Conservation (phyloP, 768 basidiomycete genomes). For the Pseudohyphozyma bogoriensis region DNA sequence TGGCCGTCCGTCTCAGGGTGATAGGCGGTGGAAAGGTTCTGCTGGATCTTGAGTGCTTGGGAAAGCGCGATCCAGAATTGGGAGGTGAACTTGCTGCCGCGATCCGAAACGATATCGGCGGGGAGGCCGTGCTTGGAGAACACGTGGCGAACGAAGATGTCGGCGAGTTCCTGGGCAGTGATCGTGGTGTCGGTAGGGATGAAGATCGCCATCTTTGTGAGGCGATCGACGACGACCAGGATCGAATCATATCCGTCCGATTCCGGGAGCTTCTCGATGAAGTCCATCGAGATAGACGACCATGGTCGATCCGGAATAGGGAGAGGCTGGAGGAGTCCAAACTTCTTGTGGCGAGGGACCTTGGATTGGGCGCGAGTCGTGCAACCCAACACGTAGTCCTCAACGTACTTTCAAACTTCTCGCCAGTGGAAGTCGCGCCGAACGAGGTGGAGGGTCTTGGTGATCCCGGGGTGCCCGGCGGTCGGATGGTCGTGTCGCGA, state of each 20-base stretch:
- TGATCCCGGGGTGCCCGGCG: constrained; percentile 43
- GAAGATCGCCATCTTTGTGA: constrained; percentile 44
- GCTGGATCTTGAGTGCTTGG: constrained; percentile 29
- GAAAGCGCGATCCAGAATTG: background rate
- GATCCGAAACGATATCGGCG: constrained; percentile 31
- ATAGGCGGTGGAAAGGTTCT: constrained; percentile 41
- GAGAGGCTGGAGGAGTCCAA: constrained; percentile 37
- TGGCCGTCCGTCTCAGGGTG: constrained; percentile 45
- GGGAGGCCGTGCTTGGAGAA: constrained; percentile 33
- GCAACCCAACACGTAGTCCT: constrained; percentile 40
- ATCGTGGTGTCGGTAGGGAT: constrained; percentile 37
- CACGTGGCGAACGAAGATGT: constrained; percentile 40
- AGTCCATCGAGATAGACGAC: constrained; percentile 40
- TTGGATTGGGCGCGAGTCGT: constrained; percentile 39
- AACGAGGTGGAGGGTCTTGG: constrained; percentile 38
- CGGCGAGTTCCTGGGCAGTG: constrained; percentile 31
- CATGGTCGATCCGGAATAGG: constrained; percentile 36
- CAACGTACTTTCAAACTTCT: constrained; percentile 31
- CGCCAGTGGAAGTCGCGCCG: constrained; percentile 44
- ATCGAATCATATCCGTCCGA: constrained; percentile 39
- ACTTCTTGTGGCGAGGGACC: constrained; percentile 37
- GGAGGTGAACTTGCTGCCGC: constrained; percentile 33
- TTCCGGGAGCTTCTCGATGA: constrained; percentile 31
- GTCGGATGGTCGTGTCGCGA: constrained; percentile 39
- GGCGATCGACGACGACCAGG: constrained; percentile 40